phyloP scores from a whole-genome alignment of 1,139 yeast genomes.

The Yamadazyma conglobata region DNA sequence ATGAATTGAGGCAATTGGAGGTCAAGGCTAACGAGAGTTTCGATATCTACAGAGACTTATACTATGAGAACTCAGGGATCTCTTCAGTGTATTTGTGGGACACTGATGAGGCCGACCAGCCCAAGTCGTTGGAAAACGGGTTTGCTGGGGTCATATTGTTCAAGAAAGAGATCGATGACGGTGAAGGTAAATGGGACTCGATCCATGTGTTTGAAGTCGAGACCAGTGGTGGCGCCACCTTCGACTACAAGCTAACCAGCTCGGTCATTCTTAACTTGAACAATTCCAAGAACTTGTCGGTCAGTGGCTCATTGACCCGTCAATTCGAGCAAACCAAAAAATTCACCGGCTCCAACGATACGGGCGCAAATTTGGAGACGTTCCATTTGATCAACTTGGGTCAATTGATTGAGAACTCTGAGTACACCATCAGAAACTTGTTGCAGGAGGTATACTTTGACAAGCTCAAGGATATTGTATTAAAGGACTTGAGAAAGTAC shows the following conservation, averaged over 20 bases:
- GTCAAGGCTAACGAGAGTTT: conserved; percentile 83
- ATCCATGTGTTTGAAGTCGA: conserved; percentile 87
- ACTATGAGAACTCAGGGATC: conserved; percentile 86
- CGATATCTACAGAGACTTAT: conserved; percentile 87
- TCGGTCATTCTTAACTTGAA: conserved; percentile 78
- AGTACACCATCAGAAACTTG: conserved; percentile 79
- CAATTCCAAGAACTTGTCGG: conserved; percentile 38
- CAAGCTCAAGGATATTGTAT: conserved; percentile 80
- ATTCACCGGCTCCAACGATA: conserved; percentile 31
- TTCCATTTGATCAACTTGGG: conserved; percentile 86
- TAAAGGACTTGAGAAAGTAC: conserved; percentile 61
- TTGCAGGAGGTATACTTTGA: conserved; percentile 94
- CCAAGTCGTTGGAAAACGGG: conserved; percentile 33
- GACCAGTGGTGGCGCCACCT: conserved; percentile 41
- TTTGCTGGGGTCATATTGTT: conserved; percentile 92
- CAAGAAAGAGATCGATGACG: conserved; percentile 61
- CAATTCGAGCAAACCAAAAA: conserved; percentile 56
- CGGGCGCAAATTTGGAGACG: conserved; percentile 41
- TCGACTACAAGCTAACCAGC: conserved; percentile 74
- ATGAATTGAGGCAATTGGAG: conserved; percentile 68
- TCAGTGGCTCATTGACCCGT: conserved; percentile 84
- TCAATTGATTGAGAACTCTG: conserved; percentile 80
- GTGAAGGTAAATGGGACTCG: conserved; percentile 78
- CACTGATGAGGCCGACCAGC: conserved; percentile 49
- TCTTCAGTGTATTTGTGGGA: conserved; percentile 96